Conservation (phyloP, 176 grass and related monocot species). For the Triticum dicoccoides region DNA sequence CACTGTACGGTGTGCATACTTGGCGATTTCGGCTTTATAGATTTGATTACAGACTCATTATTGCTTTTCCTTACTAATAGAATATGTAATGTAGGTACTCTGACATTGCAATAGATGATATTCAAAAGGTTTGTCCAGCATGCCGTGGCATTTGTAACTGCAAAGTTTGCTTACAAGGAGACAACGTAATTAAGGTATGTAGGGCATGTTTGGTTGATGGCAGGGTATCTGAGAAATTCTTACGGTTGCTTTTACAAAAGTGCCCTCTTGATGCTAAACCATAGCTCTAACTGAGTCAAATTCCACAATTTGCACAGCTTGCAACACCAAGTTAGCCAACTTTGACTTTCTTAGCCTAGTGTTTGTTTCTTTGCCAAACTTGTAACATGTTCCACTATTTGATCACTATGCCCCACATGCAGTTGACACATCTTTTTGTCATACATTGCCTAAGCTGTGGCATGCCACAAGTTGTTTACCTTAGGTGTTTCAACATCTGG, state of each 20-base stretch:
- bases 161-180: constrained; percentile 75
- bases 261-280: too few relatives aligned
- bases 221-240: background rate
- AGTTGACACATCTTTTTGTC: background rate
- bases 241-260: too few relatives aligned
- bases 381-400: constrained; percentile 4
- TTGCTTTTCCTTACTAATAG: constrained; percentile 9
- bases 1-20: background rate
- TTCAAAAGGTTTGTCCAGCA: constrained; percentile 80
- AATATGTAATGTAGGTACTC: constrained; percentile 63
- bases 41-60: background rate
- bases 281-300: too few relatives aligned
- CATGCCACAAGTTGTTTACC: background rate
- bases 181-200: constrained; percentile 85
- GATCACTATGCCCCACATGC: background rate
- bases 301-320: background rate
- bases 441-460: constrained; percentile 3
- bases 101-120: constrained; percentile 71
- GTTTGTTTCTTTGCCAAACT: background rate
- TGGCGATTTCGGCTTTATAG: background rate
- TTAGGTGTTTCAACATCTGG: background rate
- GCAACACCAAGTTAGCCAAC: background rate
- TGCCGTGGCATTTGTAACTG: constrained; percentile 99
- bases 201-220: background rate
- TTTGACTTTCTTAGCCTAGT: background rate